Evolutionary conservation across 1,139 yeast genomes (phyloP), one percentile per base, ranked within the genome.

Genomic region (Geotrichum citri-aurantii): DNA sequence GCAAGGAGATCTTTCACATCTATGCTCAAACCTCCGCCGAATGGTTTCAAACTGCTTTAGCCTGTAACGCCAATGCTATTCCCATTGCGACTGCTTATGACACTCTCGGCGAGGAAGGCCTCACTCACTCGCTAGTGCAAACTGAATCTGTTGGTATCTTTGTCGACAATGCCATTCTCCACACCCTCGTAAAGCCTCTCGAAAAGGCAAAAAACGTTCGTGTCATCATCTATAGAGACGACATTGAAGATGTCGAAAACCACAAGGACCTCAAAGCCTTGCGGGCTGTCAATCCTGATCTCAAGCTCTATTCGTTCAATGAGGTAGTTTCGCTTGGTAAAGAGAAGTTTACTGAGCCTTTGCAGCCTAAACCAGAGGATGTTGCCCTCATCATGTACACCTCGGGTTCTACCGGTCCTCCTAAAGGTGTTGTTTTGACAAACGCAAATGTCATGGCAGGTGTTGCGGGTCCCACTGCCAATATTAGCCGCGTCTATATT

Each of bases 71-170:
- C 61, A 96, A 91, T 73, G 76, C 82, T 57, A 84, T 95, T 62
- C 89, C 98, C 26, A 81, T 88, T 62, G 99, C 91, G 51, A 95
- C 99, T 31, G 98, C 99, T 47, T 93, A 93, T 74, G 99, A 93
- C 73, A 92, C 99, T 47, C 79, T 93, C 64, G 99, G 99, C 61
- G 96, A 91, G 73, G 81, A 82, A 49, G 99, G 99, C 44, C 80
- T 93, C 70, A 87, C 86, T 61, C 96, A 88, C 73, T 90, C 97
- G 6, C 79, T 93, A 70, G 79, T 81, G 50, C 89, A 92, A 75
- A 89, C 98, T 6, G 88, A 79, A 54, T 83, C 96, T 26, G 79
- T 74, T 56, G 96, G 85, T 17, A 77, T 95, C 59, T 90, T 88
- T 74, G 86, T 95, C 51, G 98, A 93, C 73, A 91, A 88, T 69